Percentiles rank a stretch among this genome's conserved stretches.
Evolutionary conservation across 2,329 filamentous ascomycete genomes (phyloP).

Genomic region (Myriangium duriaei): DNA sequence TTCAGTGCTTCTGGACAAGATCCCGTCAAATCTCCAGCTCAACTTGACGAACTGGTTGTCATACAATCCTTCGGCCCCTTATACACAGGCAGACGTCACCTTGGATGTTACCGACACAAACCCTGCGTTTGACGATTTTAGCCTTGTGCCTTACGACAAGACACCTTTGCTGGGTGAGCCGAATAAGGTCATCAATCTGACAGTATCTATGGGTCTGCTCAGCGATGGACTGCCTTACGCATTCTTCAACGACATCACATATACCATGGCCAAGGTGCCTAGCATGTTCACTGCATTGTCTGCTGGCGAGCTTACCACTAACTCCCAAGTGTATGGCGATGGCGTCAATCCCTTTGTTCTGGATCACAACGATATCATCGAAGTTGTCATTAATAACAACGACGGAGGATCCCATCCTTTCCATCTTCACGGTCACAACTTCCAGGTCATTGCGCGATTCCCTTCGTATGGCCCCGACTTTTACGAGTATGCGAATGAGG

Average conservation of each 20-base stretch:
- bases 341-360: slow-evolving; percentile 46
- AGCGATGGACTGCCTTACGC: slow-evolving; percentile 53
- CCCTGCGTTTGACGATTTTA: slow-evolving; percentile 60
- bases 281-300: slow-evolving; percentile 65
- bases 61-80: slow-evolving; percentile 35
- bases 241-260: slow-evolving; percentile 62
- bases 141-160: slow-evolving; percentile 56
- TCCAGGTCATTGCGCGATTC: slow-evolving; percentile 43
- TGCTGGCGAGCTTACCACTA: slow-evolving; percentile 37
- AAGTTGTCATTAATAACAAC: slow-evolving; percentile 12
- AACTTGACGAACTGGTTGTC: slow-evolving; percentile 46
- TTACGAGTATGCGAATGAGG: slow-evolving; percentile 15
- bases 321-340: slow-evolving; percentile 35
- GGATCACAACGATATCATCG: slow-evolving; percentile 10
- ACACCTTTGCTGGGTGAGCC: slow-evolving; percentile 48
- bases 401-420: slow-evolving; percentile 53
- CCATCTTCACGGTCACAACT: slow-evolving; percentile 65
- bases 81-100: slow-evolving; percentile 25
- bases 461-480: slow-evolving; percentile 19
- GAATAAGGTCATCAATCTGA: slow-evolving; percentile 49
- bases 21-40: slow-evolving; percentile 56
- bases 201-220: slow-evolving; percentile 51
- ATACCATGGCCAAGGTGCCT: slow-evolving; percentile 61
- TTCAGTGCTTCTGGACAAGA: slow-evolving; percentile 46
- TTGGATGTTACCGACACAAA: slow-evolving; percentile 49